phyloP scores from a whole-genome alignment of 768 basidiomycete genomes.

The Termitomyces sp. region DNA sequence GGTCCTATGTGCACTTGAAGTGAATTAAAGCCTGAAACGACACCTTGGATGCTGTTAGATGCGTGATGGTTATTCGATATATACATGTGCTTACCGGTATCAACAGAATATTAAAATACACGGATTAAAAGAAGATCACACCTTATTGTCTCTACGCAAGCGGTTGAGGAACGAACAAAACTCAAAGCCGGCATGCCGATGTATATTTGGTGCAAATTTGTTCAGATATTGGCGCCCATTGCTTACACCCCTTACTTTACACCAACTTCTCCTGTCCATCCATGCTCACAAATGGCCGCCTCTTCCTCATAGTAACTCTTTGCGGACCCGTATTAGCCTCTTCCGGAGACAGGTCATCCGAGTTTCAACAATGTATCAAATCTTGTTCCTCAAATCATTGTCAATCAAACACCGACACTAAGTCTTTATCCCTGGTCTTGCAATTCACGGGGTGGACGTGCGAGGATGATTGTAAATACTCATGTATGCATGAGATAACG shows the following conservation, averaged over 20 bases:
- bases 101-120: neutral
- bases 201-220: neutral
- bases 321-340: conserved; percentile 38
- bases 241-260: neutral
- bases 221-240: no score
- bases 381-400: conserved; percentile 43
- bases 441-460: conserved; percentile 85
- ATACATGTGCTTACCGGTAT: neutral
- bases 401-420: conserved; percentile 25
- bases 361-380: conserved; percentile 50
- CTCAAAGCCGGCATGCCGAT: neutral
- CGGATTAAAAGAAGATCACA: neutral
- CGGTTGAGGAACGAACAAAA: no score
- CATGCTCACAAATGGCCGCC: conserved; percentile 7
- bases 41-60: neutral
- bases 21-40: neutral
- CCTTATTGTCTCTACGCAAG: neutral
- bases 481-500: conserved; percentile 81
- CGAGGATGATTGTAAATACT: conserved; percentile 83
- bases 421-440: conserved; percentile 47
- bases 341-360: conserved; percentile 57
- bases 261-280: neutral
- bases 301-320: conserved; percentile 5
- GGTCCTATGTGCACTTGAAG: neutral
- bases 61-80: neutral